Evolutionary conservation across 140 eudicot species (phyloP).

Genomic region (Flaveria floridana): DNA sequence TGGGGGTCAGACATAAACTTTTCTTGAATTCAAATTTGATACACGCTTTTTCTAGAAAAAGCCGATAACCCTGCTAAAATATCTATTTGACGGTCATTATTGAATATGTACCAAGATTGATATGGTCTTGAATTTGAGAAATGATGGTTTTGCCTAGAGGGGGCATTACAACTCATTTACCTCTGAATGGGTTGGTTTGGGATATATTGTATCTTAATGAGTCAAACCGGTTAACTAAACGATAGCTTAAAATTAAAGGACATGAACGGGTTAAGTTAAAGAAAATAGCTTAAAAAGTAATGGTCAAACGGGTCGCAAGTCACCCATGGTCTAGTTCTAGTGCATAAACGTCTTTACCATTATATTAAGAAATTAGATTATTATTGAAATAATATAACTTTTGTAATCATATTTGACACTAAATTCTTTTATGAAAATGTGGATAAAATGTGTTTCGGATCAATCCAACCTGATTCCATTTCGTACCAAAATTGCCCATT

Average conservation of each 20-base stretch:
- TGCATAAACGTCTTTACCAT: neutral
- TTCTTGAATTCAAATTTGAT: neutral
- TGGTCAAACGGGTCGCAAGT: neutral
- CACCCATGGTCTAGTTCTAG: neutral
- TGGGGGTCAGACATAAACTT: neutral
- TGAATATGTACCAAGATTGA: constrained; percentile 4
- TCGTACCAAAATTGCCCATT: neutral
- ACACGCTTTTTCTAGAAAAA: neutral
- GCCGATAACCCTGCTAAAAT: neutral
- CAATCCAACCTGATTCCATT: neutral
- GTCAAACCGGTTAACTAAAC: neutral
- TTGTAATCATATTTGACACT: too few species aligned
- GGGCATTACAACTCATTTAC: neutral
- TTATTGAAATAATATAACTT: neutral
- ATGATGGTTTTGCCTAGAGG: neutral
- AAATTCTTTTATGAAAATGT: too few species aligned
- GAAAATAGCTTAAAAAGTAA: neutral
- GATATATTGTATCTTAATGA: neutral
- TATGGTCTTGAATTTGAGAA: constrained; percentile 24
- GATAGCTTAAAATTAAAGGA: neutral
- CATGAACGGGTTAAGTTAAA: neutral
- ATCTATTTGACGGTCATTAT: neutral
- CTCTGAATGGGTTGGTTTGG: neutral
- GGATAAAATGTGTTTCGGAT: neutral
- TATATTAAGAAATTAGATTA: too few species aligned